Evolutionary conservation across 371 early-diverging fungal genomes (phyloP).

Genomic region (Coemansia sp.): DNA sequence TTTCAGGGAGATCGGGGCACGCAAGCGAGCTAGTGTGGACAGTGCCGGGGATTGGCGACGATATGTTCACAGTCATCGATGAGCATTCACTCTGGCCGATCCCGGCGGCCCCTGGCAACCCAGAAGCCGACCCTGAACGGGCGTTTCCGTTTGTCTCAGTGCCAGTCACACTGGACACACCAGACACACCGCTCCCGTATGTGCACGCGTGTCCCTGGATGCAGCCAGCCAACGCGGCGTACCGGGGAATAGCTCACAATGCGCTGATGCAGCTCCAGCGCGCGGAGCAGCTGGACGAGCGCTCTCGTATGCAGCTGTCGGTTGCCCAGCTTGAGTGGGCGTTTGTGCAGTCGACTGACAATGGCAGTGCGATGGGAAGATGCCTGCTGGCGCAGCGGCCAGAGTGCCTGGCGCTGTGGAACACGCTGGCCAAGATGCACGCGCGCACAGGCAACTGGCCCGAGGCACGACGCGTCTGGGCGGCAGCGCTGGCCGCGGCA

Average conservation of each 20-base stretch:
- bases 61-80: not conserved
- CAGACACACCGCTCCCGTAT: constrained; percentile 22
- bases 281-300: not conserved
- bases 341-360: constrained; percentile 12
- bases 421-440: constrained; percentile 35
- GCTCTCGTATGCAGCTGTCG: constrained; percentile 6
- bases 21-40: constrained; percentile 16
- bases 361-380: not conserved
- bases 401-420: constrained; percentile 26
- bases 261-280: constrained; percentile 2
- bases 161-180: constrained; percentile 25
- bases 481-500: constrained; percentile 2
- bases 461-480: constrained; percentile 33
- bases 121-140: not conserved
- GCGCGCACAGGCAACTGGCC: constrained; percentile 25
- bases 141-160: constrained; percentile 21
- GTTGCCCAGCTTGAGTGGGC: constrained; percentile 25
- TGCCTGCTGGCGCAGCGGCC: constrained; percentile 7
- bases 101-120: not conserved
- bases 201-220: constrained; percentile 21
- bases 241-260: constrained; percentile 1
- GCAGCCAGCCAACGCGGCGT: not conserved
- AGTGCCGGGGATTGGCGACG: constrained; percentile 4
- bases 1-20: not conserved
- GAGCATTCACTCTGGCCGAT: not conserved